phyloP scores from a whole-genome alignment of 352 stramenopile species.

The Pythium aphanidermatum region DNA sequence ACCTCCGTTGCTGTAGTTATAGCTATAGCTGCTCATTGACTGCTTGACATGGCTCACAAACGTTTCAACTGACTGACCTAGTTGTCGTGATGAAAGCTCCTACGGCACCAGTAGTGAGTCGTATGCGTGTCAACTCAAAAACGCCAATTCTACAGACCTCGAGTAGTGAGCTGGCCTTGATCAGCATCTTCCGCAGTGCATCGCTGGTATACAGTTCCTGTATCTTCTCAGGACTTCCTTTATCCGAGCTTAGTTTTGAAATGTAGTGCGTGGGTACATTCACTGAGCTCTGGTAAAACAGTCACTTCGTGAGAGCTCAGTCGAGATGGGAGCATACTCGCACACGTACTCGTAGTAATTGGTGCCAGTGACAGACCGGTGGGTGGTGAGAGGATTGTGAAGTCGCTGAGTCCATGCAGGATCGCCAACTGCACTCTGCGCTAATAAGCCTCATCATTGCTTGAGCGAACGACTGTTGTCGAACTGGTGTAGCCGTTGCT shows the following conservation, averaged over 20 bases:
- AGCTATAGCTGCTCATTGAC: too few species aligned
- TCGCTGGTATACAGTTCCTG: not conserved
- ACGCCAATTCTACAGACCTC: not conserved
- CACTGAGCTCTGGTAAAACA: not conserved
- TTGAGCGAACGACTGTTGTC: not conserved
- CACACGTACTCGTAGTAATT: not conserved
- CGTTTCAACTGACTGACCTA: slow-evolving; percentile 6
- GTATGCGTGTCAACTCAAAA: not conserved
- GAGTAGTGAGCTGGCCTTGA: slow-evolving; percentile 11
- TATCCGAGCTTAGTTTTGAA: slow-evolving; percentile 2
- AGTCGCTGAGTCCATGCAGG: slow-evolving; percentile 4
- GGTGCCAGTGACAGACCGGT: slow-evolving; percentile 10
- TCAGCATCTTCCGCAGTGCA: slow-evolving; percentile 3
- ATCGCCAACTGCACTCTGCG: slow-evolving; percentile 10
- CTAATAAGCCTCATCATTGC: slow-evolving; percentile 1
- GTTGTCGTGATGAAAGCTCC: slow-evolving; percentile 11
- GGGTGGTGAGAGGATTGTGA: not conserved
- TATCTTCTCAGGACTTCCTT: not conserved
- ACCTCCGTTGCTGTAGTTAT: too few species aligned
- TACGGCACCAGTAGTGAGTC: not conserved
- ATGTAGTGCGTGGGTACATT: slow-evolving; percentile 1
- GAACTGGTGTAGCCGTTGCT: too few species aligned
- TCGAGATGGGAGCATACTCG: not conserved
- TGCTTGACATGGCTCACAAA: slow-evolving; percentile 5
- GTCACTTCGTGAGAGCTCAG: not conserved